Evolutionary conservation across 345 rosid genomes (phyloP), one percentile per base, ranked within the genome.

Genomic region (Fremontodendron californicum): DNA sequence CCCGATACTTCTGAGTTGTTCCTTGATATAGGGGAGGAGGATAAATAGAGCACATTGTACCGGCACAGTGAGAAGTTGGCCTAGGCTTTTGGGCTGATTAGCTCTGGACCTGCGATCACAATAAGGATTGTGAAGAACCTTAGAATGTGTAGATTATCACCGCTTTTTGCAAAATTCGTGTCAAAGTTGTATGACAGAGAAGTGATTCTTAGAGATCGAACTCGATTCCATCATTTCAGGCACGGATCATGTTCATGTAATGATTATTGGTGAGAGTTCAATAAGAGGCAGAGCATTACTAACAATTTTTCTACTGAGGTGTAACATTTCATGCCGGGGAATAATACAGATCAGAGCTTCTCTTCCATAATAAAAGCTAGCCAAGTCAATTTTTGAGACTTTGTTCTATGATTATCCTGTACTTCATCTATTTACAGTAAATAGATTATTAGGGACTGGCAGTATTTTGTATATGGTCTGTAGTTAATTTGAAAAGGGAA

Each of bases 131-230:
- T 85, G 75, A 82, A 89, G 81, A 87, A 86, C 74, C 86, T 81
- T 68, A 83, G 84, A 81, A 85, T 81, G 84, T 87, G 89, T 78
- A 66, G 88, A 84, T 40, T 85, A 86, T 66, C 88, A 82, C n/a
- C n/a, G n/a, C 29, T 0, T 1, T 64, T 83, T 69, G 88, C 82
- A 0, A 83, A 81, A 65, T 74, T 86, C 71, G 82, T 77, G 45
- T 87, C 85, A 10, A 81, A 78, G 72, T 63, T 79, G 75, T 83
- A 85, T 42, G 80, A 77, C 37, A 85, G 88, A 78, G 83, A 83
- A 77, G 80, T 85, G n/a, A 55, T 85, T 42, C 83, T 83, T 9
- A 74, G 88, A 61, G 88, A 85, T 52, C 82, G 76, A 77, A 83
- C 84, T 23, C 86, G 88, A 45, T 85, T 81, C 60, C 83, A 83